These are phyloP conservation scores for Clavariopsis aquatica DNA, from an alignment of 495 filamentous ascomycete genomes.

Conservation along the genomic window DNA sequence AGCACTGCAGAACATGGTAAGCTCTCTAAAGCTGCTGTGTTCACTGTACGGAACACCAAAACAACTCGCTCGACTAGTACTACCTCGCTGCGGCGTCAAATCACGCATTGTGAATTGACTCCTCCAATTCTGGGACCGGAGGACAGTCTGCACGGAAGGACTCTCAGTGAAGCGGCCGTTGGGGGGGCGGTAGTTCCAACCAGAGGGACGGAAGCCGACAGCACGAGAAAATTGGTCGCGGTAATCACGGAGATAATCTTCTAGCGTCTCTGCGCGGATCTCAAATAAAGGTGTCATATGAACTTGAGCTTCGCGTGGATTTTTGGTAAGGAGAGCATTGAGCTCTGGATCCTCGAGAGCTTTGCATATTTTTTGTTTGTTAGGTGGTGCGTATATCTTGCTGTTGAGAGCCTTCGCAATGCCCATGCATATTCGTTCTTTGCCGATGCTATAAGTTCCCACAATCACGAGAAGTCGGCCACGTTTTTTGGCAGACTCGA, in stretches of 20 bases:
- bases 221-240: slow-evolving; percentile 77
- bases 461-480: slow-evolving; percentile 85
- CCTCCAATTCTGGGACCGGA: slow-evolving; percentile 74
- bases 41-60: slow-evolving; percentile 95
- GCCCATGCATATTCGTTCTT: slow-evolving; percentile 91
- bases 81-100: slow-evolving; percentile 76
- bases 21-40: slow-evolving; percentile 89
- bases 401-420: slow-evolving; percentile 82
- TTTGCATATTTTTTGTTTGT: slow-evolving; percentile 79
- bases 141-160: slow-evolving; percentile 65
- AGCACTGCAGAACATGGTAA: slow-evolving; percentile 89
- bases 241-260: slow-evolving; percentile 78
- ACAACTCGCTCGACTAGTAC: slow-evolving; percentile 71
- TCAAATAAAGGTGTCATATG: slow-evolving; percentile 97
- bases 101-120: slow-evolving; percentile 64
- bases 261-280: slow-evolving; percentile 80
- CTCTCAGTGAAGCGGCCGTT: slow-evolving; percentile 62
- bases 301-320: slow-evolving; percentile 85
- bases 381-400: slow-evolving; percentile 85
- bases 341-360: slow-evolving; percentile 87
- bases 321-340: slow-evolving; percentile 67
- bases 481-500: slow-evolving; percentile 39
- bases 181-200: slow-evolving; percentile 85
- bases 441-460: slow-evolving; percentile 96
- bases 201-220: slow-evolving; percentile 88